Evolutionary conservation across 2,329 filamentous ascomycete species (phyloP).

Genomic region (Monosporascus cannonballus): DNA sequence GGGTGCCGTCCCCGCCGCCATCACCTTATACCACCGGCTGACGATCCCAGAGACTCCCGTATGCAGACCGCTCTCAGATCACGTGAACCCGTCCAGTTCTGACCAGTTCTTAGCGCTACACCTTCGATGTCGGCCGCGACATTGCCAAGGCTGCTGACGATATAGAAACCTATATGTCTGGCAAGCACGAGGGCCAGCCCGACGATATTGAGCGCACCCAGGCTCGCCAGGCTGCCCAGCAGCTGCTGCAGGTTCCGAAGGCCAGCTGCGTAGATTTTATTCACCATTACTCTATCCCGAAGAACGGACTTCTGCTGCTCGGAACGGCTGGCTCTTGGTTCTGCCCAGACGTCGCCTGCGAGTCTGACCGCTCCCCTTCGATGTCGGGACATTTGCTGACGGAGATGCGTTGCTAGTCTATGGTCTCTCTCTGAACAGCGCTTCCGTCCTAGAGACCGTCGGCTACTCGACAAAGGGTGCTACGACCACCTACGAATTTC

Average conservation of each 20-base stretch:
- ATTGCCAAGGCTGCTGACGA: constrained; percentile 69
- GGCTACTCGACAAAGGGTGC: constrained; percentile 56
- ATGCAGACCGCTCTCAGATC: constrained; percentile 4
- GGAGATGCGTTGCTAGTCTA: constrained; percentile 38
- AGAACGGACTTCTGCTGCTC: constrained; percentile 65
- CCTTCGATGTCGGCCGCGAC: constrained; percentile 73
- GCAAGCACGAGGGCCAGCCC: constrained; percentile 54
- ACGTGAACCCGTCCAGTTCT: constrained; percentile 3
- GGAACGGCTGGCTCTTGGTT: constrained; percentile 86
- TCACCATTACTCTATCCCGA: constrained; percentile 63
- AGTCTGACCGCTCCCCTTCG: constrained; percentile 20
- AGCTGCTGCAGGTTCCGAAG: constrained; percentile 58
- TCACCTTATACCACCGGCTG: constrained; percentile 72
- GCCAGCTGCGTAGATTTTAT: constrained; percentile 68
- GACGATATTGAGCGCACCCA: constrained; percentile 62
- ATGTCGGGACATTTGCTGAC: constrained; percentile 1
- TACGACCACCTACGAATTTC: constrained; percentile 57
- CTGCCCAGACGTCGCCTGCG: constrained; percentile 46
- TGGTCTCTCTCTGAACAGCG: constrained; percentile 70
- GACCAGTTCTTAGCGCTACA: constrained; percentile 53
- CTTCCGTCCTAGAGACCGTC: constrained; percentile 63
- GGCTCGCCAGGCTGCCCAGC: constrained; percentile 45
- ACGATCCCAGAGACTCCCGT: constrained; percentile 79
- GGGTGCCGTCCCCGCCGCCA: constrained; percentile 71
- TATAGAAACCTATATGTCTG: constrained; percentile 66